These are phyloP conservation scores for Passalora sequoiae DNA, from an alignment of 2,329 filamentous ascomycete genomes.

Conservation along the genomic window DNA sequence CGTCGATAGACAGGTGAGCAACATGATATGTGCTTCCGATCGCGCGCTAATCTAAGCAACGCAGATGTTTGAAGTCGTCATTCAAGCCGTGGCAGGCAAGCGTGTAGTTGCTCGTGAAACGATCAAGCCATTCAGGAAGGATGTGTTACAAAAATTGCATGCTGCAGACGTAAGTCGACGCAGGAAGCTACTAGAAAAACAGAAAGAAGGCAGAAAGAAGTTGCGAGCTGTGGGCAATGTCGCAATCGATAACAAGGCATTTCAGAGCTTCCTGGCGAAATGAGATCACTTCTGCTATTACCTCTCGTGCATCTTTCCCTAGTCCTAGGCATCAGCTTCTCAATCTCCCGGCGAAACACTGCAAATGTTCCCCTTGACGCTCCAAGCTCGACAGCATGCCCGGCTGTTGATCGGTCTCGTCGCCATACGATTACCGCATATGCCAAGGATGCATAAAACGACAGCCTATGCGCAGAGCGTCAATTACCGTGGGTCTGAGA, in stretches of 20 bases:
- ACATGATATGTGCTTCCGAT: neutral
- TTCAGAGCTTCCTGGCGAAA: conserved; percentile 88
- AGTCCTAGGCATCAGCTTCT: too few species aligned
- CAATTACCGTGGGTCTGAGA: neutral
- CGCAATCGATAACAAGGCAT: conserved; percentile 91
- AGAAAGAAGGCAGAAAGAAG: conserved; percentile 91
- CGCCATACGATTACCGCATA: conserved; percentile 9
- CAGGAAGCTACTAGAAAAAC: conserved; percentile 86
- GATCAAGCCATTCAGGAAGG: conserved; percentile 93
- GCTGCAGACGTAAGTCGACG: conserved; percentile 79
- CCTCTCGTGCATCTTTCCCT: too few species aligned
- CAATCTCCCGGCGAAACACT: too few species aligned
- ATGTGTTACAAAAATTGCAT: conserved; percentile 88
- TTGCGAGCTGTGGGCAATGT: conserved; percentile 79
- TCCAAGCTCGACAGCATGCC: too few species aligned
- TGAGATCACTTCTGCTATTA: conserved; percentile 33
- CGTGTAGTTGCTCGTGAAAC: conserved; percentile 86
- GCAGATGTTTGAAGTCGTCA: conserved; percentile 95
- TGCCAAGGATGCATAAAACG: conserved; percentile 9
- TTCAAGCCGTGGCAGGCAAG: conserved; percentile 81
- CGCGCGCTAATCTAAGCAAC: neutral
- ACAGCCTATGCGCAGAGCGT: neutral
- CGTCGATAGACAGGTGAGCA: conserved; percentile 65
- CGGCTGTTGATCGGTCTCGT: too few species aligned
- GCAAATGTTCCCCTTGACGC: too few species aligned